phyloP scores from a whole-genome alignment of 2,329 filamentous ascomycete species.

The Orbilia quercus region DNA sequence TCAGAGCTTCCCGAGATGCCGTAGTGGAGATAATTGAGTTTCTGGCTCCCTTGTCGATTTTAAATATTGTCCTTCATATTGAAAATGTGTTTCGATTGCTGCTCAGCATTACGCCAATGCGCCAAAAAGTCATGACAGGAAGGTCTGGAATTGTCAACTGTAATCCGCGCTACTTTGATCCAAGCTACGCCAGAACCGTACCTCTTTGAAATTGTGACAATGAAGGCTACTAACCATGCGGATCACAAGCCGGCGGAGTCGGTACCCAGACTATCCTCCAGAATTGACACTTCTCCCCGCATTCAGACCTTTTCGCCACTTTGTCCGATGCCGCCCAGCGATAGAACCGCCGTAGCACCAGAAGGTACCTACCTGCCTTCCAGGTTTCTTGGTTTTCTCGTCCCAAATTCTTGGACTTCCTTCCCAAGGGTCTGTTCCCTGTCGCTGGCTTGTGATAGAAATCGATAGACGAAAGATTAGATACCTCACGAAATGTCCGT shows the following conservation, averaged over 20 bases:
- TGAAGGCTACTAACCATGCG: background rate
- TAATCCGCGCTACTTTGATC: background rate
- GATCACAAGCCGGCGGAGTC: conserved; percentile 6
- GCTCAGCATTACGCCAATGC: background rate
- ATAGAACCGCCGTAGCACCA: conserved; percentile 20
- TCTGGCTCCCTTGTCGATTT: too few relatives aligned
- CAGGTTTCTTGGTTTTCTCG: conserved; percentile 5
- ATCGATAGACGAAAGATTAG: background rate
- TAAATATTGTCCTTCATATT: too few relatives aligned
- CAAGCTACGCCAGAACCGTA: background rate
- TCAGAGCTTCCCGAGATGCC: too few relatives aligned
- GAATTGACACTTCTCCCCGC: background rate
- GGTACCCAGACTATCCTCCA: background rate
- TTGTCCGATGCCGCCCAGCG: conserved; percentile 18
- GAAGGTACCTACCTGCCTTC: conserved; percentile 27
- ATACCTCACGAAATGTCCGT: conserved; percentile 22
- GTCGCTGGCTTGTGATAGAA: conserved; percentile 32
- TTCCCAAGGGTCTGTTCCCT: conserved; percentile 37
- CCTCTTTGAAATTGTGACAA: background rate
- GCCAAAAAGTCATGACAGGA: conserved; percentile 1
- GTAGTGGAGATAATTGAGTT: too few relatives aligned
- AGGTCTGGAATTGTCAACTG: background rate
- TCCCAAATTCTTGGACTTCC: conserved; percentile 27
- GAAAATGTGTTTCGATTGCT: background rate
- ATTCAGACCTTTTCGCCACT: conserved; percentile 5